Conservation (phyloP, 768 basidiomycete genomes). For the Naganishia vishniacii region DNA sequence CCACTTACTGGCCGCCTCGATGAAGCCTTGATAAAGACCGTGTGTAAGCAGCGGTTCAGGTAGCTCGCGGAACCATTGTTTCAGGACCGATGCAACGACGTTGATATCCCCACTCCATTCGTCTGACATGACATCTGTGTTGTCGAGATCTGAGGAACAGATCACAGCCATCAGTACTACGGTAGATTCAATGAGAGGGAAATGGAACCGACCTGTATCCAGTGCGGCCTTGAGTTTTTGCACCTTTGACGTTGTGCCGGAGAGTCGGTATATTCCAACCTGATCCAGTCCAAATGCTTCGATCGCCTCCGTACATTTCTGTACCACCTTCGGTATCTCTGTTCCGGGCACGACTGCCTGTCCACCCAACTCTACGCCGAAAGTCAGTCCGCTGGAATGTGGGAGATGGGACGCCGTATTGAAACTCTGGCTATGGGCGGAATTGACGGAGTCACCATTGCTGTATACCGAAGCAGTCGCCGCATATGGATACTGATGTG, state of each 20-base stretch:
- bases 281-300: constrained; percentile 77
- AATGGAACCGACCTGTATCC: constrained; percentile 64
- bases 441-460: background rate
- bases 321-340: constrained; percentile 79
- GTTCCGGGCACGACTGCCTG: constrained; percentile 87
- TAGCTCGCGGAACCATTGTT: constrained; percentile 92
- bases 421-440: constrained; percentile 7
- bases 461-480: constrained; percentile 17
- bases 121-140: constrained; percentile 75
- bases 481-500: constrained; percentile 18
- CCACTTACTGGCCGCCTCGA: constrained; percentile 96
- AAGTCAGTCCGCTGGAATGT: constrained; percentile 54
- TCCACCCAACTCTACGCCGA: constrained; percentile 84
- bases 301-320: constrained; percentile 84
- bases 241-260: constrained; percentile 83
- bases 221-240: constrained; percentile 71
- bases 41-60: constrained; percentile 87
- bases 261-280: constrained; percentile 89
- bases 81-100: constrained; percentile 86
- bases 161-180: background rate
- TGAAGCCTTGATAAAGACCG: constrained; percentile 79
- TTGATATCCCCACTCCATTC: constrained; percentile 95
- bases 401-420: background rate
- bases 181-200: background rate
- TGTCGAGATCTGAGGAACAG: constrained; percentile 62